These are phyloP conservation scores for Cercospora brassicicola DNA, from an alignment of 2,329 filamentous ascomycete species.

Conservation along the genomic window DNA sequence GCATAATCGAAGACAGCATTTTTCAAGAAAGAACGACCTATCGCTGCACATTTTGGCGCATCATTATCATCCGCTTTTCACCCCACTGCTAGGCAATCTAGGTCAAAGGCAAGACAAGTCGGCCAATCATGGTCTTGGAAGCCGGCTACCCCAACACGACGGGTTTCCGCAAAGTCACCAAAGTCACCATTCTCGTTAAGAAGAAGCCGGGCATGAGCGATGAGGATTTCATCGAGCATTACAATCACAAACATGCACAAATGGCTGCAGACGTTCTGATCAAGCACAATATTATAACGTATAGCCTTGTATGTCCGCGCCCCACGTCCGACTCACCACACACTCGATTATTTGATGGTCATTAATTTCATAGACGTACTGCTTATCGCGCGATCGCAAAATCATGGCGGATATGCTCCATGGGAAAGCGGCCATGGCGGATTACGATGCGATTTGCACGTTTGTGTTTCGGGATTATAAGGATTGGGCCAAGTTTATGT, in stretches of 20 bases:
- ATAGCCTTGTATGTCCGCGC: constrained; percentile 44
- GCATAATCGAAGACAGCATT: not conserved
- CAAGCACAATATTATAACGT: constrained; percentile 48
- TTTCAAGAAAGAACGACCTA: not conserved
- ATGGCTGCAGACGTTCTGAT: constrained; percentile 47
- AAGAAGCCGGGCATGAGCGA: constrained; percentile 50
- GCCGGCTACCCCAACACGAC: constrained; percentile 48
- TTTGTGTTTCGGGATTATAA: constrained; percentile 51
- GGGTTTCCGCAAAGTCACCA: constrained; percentile 51
- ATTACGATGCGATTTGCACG: constrained; percentile 52
- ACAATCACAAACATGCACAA: constrained; percentile 49
- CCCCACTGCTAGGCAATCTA: not conserved
- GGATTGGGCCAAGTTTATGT: constrained; percentile 49
- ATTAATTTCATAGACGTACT: constrained; percentile 44
- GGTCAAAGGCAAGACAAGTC: not conserved
- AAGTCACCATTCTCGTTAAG: constrained; percentile 49
- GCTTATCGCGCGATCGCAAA: constrained; percentile 46
- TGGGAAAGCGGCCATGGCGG: constrained; percentile 44
- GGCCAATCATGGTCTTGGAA: constrained; percentile 42
- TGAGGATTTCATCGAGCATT: constrained; percentile 48
- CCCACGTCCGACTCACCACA: not conserved
- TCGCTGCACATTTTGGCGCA: not conserved
- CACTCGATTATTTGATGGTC: not conserved
- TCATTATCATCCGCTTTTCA: not conserved
- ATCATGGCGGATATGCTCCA: constrained; percentile 50